phyloP scores from a whole-genome alignment of 441 rosid species.

The Populus trichocarpa region DNA sequence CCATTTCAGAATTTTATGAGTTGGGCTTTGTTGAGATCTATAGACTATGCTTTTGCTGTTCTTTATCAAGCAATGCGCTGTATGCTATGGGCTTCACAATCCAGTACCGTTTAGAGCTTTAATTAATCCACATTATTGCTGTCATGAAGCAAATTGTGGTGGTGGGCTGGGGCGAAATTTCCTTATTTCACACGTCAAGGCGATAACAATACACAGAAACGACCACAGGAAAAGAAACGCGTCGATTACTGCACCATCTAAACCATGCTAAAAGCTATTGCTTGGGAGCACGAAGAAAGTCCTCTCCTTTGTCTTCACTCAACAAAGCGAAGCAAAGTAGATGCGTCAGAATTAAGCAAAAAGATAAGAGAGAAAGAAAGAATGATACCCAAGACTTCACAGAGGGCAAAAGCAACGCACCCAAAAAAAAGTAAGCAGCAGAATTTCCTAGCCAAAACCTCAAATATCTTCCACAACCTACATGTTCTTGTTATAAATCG shows the following conservation, averaged over 20 bases:
- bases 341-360: neutral
- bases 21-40: neutral
- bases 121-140: neutral
- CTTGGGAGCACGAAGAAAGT: neutral
- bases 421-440: slow-evolving; percentile 5
- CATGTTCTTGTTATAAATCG: neutral
- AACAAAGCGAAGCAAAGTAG: neutral
- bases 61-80: neutral
- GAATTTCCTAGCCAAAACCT: neutral
- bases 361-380: neutral
- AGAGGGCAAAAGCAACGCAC: slow-evolving; percentile 40
- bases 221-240: neutral
- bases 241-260: neutral
- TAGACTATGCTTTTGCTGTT: neutral
- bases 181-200: neutral
- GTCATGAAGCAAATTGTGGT: neutral
- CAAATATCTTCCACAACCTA: neutral
- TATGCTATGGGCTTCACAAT: neutral
- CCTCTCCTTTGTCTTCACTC: neutral
- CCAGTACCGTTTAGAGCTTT: neutral
- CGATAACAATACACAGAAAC: neutral
- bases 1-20: neutral
- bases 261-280: too few relatives aligned
- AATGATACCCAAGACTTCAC: slow-evolving; percentile 29
- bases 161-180: neutral